These are phyloP conservation scores for Groenewaldozyma tartarivorans DNA, from an alignment of 805 yeast genomes.

Conservation along the genomic window DNA sequence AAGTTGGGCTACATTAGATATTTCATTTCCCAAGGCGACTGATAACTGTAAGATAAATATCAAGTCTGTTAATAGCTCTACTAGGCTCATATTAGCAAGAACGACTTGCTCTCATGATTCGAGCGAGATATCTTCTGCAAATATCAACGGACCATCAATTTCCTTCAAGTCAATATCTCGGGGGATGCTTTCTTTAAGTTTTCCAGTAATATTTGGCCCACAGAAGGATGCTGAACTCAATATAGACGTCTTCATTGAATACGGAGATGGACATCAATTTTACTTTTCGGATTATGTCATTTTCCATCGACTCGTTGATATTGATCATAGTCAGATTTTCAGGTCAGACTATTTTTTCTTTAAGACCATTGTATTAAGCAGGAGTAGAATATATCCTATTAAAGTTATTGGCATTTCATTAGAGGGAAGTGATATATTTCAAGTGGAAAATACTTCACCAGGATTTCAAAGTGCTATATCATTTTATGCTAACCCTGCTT, in stretches of 20 bases:
- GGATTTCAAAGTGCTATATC: not conserved
- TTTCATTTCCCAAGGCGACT: slow-evolving; percentile 6
- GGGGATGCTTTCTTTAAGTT: too few species aligned
- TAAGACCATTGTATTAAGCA: not conserved
- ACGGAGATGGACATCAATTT: not conserved
- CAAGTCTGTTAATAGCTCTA: slow-evolving; percentile 5
- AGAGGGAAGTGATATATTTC: not conserved
- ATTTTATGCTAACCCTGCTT: not conserved
- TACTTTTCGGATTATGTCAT: not conserved
- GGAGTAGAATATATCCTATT: not conserved
- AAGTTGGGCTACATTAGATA: slow-evolving; percentile 12
- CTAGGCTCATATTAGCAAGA: slow-evolving; percentile 1
- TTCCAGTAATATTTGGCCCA: too few species aligned
- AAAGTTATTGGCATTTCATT: not conserved
- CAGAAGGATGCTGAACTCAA: too few species aligned
- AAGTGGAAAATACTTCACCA: not conserved
- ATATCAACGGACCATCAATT: too few species aligned
- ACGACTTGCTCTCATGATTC: too few species aligned
- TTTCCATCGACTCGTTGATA: not conserved
- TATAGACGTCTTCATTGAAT: slow-evolving; percentile 23
- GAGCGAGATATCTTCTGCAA: too few species aligned
- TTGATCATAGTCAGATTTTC: not conserved
- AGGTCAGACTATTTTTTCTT: not conserved
- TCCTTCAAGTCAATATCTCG: too few species aligned
- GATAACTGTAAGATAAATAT: slow-evolving; percentile 3